Evolutionary conservation across 441 rosid species (phyloP).

Genomic region (Mallotus japonicus): DNA sequence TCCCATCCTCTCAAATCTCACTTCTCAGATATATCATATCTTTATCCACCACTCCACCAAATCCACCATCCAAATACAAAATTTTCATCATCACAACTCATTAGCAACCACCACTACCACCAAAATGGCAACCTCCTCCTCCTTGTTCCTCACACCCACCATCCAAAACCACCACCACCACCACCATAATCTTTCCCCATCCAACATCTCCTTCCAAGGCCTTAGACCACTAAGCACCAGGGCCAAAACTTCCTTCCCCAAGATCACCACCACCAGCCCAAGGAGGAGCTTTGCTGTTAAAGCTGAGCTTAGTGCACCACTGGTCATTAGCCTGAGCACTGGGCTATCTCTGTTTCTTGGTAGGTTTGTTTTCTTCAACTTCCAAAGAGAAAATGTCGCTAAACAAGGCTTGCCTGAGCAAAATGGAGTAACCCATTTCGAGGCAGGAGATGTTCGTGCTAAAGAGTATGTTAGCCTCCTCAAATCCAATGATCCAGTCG

Average conservation of each 20-base stretch:
- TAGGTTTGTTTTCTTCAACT: conserved; percentile 94
- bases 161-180: conserved; percentile 38
- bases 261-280: conserved; percentile 24
- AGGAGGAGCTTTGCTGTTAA: conserved; percentile 32
- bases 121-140: conserved; percentile 56
- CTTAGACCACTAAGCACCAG: conserved; percentile 49
- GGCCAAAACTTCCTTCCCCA: conserved; percentile 30
- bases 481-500: conserved; percentile 92
- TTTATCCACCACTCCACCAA: conserved; percentile 2
- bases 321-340: conserved; percentile 92
- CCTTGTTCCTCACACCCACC: conserved; percentile 41
- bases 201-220: conserved; percentile 64
- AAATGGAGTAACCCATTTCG: conserved; percentile 87
- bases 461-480: conserved; percentile 88
- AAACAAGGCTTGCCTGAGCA: conserved; percentile 92
- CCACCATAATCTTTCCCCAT: conserved; percentile 23
- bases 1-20: conserved; percentile 40
- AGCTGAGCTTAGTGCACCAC: conserved; percentile 66
- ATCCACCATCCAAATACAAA: not conserved
- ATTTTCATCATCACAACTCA: not conserved
- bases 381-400: conserved; percentile 94
- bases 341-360: conserved; percentile 93
- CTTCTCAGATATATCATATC: not conserved
- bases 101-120: not conserved
- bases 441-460: conserved; percentile 91